Evolutionary conservation across 306 rosid genomes (phyloP).

Genomic region (Cicer cuneatum): DNA sequence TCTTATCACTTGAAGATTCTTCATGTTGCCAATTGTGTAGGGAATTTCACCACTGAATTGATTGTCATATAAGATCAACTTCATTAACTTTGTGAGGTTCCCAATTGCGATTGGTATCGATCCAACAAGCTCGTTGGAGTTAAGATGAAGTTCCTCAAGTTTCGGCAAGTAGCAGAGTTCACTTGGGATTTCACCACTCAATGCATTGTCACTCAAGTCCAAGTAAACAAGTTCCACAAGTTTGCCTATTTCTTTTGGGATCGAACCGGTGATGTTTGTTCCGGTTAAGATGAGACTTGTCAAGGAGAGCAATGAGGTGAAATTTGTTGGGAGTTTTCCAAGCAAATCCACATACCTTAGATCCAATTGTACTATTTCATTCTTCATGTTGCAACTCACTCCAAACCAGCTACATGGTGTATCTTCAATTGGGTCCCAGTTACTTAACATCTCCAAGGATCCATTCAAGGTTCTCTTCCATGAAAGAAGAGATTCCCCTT

Average conservation of each 20-base stretch:
- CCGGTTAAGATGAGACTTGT: constrained; percentile 68
- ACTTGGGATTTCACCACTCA: constrained; percentile 75
- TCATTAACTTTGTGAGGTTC: constrained; percentile 58
- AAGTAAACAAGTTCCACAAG: constrained; percentile 55
- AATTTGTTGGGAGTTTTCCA: constrained; percentile 68
- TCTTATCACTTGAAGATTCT: constrained; percentile 65
- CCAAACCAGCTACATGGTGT: constrained; percentile 91
- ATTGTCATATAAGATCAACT: constrained; percentile 67
- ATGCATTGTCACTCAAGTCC: constrained; percentile 78
- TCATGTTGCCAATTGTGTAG: constrained; percentile 62
- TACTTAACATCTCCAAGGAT: constrained; percentile 51
- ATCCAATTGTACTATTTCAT: constrained; percentile 61
- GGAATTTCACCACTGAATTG: constrained; percentile 75
- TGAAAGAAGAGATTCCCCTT: constrained; percentile 78
- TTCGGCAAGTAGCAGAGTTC: constrained; percentile 56
- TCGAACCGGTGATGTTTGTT: constrained; percentile 79
- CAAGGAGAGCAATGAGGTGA: constrained; percentile 67
- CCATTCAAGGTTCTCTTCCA: constrained; percentile 87
- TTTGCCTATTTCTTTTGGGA: constrained; percentile 64
- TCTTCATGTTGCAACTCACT: constrained; percentile 66
- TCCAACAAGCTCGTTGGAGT: constrained; percentile 72
- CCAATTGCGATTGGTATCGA: constrained; percentile 73
- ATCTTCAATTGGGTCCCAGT: constrained; percentile 67
- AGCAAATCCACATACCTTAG: constrained; percentile 67
- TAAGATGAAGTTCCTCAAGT: constrained; percentile 68